Evolutionary conservation across 768 basidiomycete species (phyloP).

Genomic region (Boletellus emodensis): DNA sequence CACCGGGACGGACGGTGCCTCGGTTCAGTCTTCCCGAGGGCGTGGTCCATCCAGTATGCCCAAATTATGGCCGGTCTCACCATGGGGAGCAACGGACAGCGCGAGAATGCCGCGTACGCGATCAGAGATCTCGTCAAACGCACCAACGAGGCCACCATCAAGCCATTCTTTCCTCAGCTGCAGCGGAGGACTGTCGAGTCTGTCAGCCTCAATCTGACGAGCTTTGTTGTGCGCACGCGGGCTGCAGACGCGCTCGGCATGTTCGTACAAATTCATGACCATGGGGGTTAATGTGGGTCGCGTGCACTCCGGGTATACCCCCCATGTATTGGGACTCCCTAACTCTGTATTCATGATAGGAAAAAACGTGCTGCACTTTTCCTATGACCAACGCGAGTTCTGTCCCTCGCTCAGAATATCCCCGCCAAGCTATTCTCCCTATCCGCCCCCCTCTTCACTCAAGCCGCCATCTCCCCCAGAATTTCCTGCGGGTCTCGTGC

Average conservation of each 20-base stretch:
- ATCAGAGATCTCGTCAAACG: conserved; percentile 94
- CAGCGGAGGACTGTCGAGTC: conserved; percentile 97
- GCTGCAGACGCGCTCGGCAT: conserved; percentile 84
- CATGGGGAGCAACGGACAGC: conserved; percentile 89
- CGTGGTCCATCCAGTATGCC: too few species aligned
- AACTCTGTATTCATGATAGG: too few species aligned
- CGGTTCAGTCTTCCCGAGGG: too few species aligned
- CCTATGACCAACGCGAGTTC: too few species aligned
- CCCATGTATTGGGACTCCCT: too few species aligned
- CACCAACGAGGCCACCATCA: conserved; percentile 82
- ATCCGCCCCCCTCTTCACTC: background rate
- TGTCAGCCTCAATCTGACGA: conserved; percentile 70
- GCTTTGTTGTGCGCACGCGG: too few species aligned
- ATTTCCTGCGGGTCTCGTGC: conserved; percentile 80
- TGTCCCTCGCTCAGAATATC: background rate
- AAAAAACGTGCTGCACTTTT: too few species aligned
- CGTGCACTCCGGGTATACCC: too few species aligned
- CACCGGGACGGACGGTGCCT: too few species aligned
- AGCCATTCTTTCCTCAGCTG: conserved; percentile 97
- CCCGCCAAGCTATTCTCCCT: conserved; percentile 27
- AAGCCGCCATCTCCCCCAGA: conserved; percentile 33
- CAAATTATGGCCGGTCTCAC: conserved; percentile 95
- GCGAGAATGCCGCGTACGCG: conserved; percentile 93
- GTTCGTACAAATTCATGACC: too few species aligned
- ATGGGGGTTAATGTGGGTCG: too few species aligned